phyloP scores from a whole-genome alignment of 2,329 filamentous ascomycete genomes.

The Fusarium chuoi region DNA sequence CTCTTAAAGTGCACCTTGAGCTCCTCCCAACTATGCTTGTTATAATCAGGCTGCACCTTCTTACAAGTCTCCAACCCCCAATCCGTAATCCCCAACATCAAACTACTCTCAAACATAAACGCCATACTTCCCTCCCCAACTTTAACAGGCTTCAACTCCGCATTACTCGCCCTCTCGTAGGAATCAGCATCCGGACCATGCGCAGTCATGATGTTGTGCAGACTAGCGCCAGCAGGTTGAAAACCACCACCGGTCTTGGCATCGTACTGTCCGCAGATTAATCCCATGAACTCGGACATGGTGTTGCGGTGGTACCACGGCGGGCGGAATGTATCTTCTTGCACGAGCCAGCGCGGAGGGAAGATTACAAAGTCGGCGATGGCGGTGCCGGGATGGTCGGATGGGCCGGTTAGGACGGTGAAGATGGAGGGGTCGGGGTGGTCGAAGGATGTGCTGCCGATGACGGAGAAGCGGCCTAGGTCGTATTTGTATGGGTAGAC shows the following conservation, averaged over 20 bases:
- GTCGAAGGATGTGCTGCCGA: constrained; percentile 72
- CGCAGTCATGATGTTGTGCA: constrained; percentile 78
- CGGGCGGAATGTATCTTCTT: constrained; percentile 76
- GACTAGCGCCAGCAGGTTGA: constrained; percentile 65
- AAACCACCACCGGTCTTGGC: constrained; percentile 69
- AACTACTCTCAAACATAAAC: constrained; percentile 76
- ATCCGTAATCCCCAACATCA: constrained; percentile 78
- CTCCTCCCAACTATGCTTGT: constrained; percentile 76
- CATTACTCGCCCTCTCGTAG: constrained; percentile 65
- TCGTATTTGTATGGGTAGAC: constrained; percentile 81
- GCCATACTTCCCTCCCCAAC: constrained; percentile 71
- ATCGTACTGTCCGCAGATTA: constrained; percentile 68
- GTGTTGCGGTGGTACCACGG: constrained; percentile 80
- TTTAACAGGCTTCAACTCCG: constrained; percentile 64
- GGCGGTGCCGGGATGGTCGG: constrained; percentile 69
- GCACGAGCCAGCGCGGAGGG: constrained; percentile 76
- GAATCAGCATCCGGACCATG: constrained; percentile 70
- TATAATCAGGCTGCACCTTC: constrained; percentile 74
- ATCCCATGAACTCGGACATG: constrained; percentile 73
- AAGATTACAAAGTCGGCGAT: constrained; percentile 80
- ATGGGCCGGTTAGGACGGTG: constrained; percentile 74
- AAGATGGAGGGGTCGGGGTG: constrained; percentile 85
- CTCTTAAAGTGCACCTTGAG: constrained; percentile 36
- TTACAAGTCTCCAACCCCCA: constrained; percentile 72
- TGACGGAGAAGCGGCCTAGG: constrained; percentile 78